Conservation (phyloP, 2,329 filamentous ascomycete genomes). For the Neonectria coccinea region DNA sequence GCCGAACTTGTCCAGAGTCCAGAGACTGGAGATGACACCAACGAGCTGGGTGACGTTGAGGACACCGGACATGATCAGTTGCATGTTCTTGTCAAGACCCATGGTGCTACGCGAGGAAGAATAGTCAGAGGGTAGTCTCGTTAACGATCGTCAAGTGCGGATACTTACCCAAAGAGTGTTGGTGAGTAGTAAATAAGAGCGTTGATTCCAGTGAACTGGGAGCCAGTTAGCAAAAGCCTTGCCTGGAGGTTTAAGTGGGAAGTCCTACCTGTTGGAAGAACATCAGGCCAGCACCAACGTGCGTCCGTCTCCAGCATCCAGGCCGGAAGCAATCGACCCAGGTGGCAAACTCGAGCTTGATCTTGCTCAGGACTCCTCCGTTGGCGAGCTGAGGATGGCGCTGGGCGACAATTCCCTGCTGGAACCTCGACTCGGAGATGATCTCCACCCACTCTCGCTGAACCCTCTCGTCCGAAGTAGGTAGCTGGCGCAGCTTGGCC, state of each 20-base stretch:
- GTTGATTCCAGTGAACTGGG: constrained; percentile 49
- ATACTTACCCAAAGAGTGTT: constrained; percentile 61
- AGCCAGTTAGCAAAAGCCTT: not conserved
- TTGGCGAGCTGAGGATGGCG: constrained; percentile 52
- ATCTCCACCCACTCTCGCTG: constrained; percentile 44
- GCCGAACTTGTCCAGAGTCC: constrained; percentile 52
- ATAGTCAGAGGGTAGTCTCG: not conserved
- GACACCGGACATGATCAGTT: constrained; percentile 49
- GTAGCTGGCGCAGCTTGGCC: constrained; percentile 40
- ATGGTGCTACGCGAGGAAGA: constrained; percentile 51
- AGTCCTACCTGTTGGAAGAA: constrained; percentile 67
- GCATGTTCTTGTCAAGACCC: constrained; percentile 56
- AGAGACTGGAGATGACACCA: constrained; percentile 58
- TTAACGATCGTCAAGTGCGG: not conserved
- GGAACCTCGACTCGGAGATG: constrained; percentile 42
- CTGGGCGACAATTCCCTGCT: constrained; percentile 46
- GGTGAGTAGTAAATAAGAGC: constrained; percentile 69
- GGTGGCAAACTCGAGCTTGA: constrained; percentile 60
- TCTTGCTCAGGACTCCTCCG: constrained; percentile 46
- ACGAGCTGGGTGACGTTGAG: constrained; percentile 47
- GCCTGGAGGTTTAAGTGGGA: not conserved
- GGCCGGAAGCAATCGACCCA: constrained; percentile 63
- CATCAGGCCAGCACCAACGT: constrained; percentile 63
- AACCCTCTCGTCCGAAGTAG: constrained; percentile 36
- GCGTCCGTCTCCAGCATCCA: constrained; percentile 59